Base-by-base conservation (phyloP, 2,329 filamentous ascomycete genomes). In the Penicillium frequentans region DNA sequence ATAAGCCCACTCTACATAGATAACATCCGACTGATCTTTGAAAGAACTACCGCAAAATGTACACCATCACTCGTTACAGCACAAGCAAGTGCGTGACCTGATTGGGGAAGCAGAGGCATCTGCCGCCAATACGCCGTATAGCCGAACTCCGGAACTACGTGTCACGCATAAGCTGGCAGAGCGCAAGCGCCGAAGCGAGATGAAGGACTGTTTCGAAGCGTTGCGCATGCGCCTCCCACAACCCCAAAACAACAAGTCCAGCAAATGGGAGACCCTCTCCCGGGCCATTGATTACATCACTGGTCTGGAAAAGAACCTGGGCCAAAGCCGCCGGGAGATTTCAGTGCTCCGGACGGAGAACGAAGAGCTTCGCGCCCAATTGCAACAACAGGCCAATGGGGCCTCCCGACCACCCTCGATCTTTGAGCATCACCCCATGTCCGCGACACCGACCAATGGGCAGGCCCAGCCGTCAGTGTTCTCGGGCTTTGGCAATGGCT, bases 261-360 rank as follows among this genome's bases (percentile, higher is more conserved):
- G 79, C 66, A 81, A 81, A 69, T 81, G 79, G 79, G 79, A 81
- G 61, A 81, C 78, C 1, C 64, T 81, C 21, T 79, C 77, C 23
- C 21, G 61, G 75, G 79, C 79, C 19, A 81, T 81, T 52, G 79
- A 81, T 49, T 80, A 81, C 52, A 81, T 81, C 52, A 65, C 59
- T 8, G 70, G 71, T 23, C 69, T 81, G 11, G 79, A 81, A 61
- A 76, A 73, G 48, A 73, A 71, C 23, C 61, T 77, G 5, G 67
- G 66, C 27, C 72, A 73, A 55, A 66, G 64, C 29, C 75, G 70
- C n/a, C 73, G 73, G 13, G 77, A 79, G 29, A 72, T 70, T 48
- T 68, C 70, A 11, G 62, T 73, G 27, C 68, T 77, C 45, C 72
- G 68, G 35, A 64, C 57, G 1, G 73, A 75, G 54, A 58, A 74